Conservation (phyloP, 192 early-diverging fungal species). For the Gamsiella multidivaricata region DNA sequence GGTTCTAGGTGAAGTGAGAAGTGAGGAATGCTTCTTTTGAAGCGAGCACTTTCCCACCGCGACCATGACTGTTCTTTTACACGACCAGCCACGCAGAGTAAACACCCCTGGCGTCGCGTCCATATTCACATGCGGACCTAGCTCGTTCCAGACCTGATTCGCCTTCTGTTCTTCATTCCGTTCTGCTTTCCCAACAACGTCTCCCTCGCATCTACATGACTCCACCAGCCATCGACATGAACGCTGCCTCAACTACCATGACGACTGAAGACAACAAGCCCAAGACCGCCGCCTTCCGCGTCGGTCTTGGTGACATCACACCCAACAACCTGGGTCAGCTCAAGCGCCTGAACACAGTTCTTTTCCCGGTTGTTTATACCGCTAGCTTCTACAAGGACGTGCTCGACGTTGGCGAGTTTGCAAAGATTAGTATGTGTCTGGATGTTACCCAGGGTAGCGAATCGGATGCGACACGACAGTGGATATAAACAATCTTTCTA, state of each 20-base stretch:
- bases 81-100: background rate
- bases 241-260: slow-evolving; percentile 18
- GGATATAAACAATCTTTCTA: background rate
- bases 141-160: background rate
- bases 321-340: slow-evolving; percentile 75
- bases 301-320: slow-evolving; percentile 65
- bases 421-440: slow-evolving; percentile 67
- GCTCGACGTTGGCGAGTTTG: slow-evolving; percentile 73
- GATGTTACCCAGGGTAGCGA: too few species aligned
- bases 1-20: too few species aligned
- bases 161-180: background rate
- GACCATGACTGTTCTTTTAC: background rate
- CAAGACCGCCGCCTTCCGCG: slow-evolving; percentile 43
- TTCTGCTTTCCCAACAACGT: background rate
- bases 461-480: too few species aligned
- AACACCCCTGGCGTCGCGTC: background rate
- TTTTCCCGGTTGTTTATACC: slow-evolving; percentile 92
- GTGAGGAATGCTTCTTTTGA: background rate
- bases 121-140: background rate
- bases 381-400: slow-evolving; percentile 83
- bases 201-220: slow-evolving; percentile 22
- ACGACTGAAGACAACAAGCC: slow-evolving; percentile 7
- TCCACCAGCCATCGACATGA: slow-evolving; percentile 34
- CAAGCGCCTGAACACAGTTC: slow-evolving; percentile 74
- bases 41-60: background rate